A percentile compares a stretch with the other conserved stretches of the same genome.
These are phyloP conservation scores for Tylopilus plumbeoviolaceoides DNA, from an alignment of 768 basidiomycete genomes.

Conservation along the genomic window DNA sequence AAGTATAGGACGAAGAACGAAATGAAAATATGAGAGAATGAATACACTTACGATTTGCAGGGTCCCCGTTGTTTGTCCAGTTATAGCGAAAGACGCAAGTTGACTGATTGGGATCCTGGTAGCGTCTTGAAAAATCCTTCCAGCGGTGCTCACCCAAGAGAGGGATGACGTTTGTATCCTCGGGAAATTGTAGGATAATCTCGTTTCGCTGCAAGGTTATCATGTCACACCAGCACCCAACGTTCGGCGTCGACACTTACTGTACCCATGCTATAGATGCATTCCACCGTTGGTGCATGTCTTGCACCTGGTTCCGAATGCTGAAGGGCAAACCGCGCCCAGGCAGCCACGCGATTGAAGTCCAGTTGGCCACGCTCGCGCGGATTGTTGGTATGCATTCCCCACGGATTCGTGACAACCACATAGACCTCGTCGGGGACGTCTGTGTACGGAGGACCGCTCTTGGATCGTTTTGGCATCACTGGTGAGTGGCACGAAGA, in stretches of 20 bases:
- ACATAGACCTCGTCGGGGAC: constrained; percentile 20
- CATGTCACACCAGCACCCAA: too few relatives aligned
- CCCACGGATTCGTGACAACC: constrained; percentile 26
- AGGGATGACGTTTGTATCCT: constrained; percentile 23
- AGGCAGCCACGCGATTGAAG: constrained; percentile 22
- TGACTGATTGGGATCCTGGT: constrained; percentile 4
- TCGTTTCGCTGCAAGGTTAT: constrained; percentile 21
- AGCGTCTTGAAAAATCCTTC: constrained; percentile 8
- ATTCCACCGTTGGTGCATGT: constrained; percentile 16
- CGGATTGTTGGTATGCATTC: neutral
- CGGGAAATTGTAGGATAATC: constrained; percentile 26
- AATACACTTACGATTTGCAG: constrained; percentile 25
- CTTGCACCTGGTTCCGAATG: constrained; percentile 15
- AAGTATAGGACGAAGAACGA: neutral
- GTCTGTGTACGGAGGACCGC: constrained; percentile 27
- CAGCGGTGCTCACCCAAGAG: constrained; percentile 28
- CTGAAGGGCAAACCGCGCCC: constrained; percentile 23
- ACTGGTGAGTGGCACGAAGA: constrained; percentile 1
- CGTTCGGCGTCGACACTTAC: constrained; percentile 17
- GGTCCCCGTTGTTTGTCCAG: constrained; percentile 30
- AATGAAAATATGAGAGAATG: neutral
- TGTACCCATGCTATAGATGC: constrained; percentile 27
- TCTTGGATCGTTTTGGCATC: constrained; percentile 22
- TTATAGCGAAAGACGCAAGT: constrained; percentile 29
- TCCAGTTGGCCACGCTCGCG: constrained; percentile 12